Evolutionary conservation across 2,329 filamentous ascomycete species (phyloP).

Genomic region (Colletotrichum phormii): DNA sequence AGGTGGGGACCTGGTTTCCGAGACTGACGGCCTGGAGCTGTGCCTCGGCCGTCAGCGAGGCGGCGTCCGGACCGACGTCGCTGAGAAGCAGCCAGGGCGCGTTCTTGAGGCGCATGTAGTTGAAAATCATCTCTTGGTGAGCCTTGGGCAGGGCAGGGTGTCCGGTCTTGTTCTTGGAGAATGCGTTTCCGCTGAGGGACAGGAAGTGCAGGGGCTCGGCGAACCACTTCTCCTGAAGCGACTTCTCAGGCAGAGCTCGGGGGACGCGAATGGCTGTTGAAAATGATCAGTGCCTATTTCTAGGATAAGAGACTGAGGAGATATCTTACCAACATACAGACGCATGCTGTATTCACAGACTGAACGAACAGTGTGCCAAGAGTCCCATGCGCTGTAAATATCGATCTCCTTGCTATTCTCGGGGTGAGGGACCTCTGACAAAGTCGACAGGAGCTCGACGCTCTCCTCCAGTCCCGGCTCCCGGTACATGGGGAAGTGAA

Average conservation of each 20-base stretch:
- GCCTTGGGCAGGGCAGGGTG: conserved; percentile 70
- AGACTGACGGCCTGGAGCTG: conserved; percentile 32
- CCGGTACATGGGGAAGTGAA: conserved; percentile 87
- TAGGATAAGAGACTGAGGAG: not conserved
- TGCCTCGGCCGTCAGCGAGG: conserved; percentile 25
- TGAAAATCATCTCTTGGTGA: conserved; percentile 71
- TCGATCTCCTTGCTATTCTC: conserved; percentile 64
- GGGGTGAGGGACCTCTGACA: conserved; percentile 49
- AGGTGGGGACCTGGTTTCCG: conserved; percentile 50
- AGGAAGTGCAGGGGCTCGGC: conserved; percentile 75
- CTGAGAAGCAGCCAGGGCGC: conserved; percentile 73
- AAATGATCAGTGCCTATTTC: not conserved
- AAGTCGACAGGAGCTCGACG: conserved; percentile 62
- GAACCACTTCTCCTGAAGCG: conserved; percentile 76
- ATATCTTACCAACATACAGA: conserved; percentile 83
- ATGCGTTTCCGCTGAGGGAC: conserved; percentile 63
- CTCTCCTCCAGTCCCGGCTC: conserved; percentile 70
- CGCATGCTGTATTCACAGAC: conserved; percentile 87
- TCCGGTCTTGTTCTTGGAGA: conserved; percentile 70
- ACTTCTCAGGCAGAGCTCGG: conserved; percentile 67
- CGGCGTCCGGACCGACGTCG: conserved; percentile 64
- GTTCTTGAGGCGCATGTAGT: conserved; percentile 73
- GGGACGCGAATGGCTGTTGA: conserved; percentile 67
- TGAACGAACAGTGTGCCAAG: conserved; percentile 89
- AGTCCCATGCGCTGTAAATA: conserved; percentile 87